Evolutionary conservation across 768 basidiomycete species (phyloP).

Genomic region (Ramaria sp.): DNA sequence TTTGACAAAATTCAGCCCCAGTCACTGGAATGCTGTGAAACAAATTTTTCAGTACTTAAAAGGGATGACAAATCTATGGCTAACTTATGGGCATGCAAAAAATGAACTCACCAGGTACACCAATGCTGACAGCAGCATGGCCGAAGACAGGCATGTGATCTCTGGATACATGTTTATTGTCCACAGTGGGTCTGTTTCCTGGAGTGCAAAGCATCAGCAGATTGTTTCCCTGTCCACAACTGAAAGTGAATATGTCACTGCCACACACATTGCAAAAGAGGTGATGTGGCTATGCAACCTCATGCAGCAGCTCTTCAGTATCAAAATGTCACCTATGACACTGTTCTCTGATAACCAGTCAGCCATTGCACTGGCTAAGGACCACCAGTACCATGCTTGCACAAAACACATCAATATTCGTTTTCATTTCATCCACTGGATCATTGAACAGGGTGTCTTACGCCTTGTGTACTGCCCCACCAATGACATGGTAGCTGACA

Average conservation of each 20-base stretch:
- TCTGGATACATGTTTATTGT: conserved; percentile 27
- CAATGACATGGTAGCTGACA: conserved; percentile 22
- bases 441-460: conserved; percentile 17
- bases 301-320: conserved; percentile 9
- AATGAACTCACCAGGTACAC: conserved; percentile 11
- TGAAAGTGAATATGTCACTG: conserved; percentile 37
- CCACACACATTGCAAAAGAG: conserved; percentile 19
- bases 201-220: conserved; percentile 25
- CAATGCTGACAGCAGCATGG: conserved; percentile 19
- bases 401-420: conserved; percentile 30
- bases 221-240: conserved; percentile 25
- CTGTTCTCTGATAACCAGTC: conserved; percentile 19
- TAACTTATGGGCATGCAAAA: not conserved
- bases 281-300: conserved; percentile 18
- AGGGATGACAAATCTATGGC: not conserved
- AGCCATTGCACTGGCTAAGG: conserved; percentile 13
- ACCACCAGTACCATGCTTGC: conserved; percentile 19
- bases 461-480: conserved; percentile 19
- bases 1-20: conserved; percentile 2
- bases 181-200: conserved; percentile 22
- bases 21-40: conserved; percentile 5
- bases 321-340: conserved; percentile 6
- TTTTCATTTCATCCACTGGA: conserved; percentile 28
- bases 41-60: conserved; percentile 8
- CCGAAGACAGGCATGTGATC: conserved; percentile 19